Percentiles rank a stretch among this genome's conserved stretches.
Conservation (phyloP, 331 rosid species). For the Pyrus hybrid region DNA sequence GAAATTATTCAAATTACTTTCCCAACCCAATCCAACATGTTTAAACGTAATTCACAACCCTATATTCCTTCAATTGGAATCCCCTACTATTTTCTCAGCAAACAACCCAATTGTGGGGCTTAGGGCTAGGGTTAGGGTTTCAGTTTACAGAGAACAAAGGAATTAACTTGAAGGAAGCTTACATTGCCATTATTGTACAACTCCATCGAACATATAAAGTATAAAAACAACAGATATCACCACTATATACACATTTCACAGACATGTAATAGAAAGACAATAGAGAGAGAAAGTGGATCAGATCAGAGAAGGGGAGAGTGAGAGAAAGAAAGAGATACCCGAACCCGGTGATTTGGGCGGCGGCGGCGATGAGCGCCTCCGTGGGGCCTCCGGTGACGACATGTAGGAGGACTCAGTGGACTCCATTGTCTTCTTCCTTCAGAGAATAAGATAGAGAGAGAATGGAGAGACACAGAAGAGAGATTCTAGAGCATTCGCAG, state of each 20-base stretch:
- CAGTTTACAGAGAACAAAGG: conserved; percentile 18
- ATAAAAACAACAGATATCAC: background rate
- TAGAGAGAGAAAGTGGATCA: conserved; percentile 36
- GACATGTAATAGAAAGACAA: background rate
- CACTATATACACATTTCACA: background rate
- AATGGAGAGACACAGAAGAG: background rate
- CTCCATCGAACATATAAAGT: background rate
- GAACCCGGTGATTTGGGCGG: conserved; percentile 65
- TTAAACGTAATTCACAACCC: background rate
- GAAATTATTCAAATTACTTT: background rate
- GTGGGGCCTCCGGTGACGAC: conserved; percentile 83
- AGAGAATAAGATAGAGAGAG: background rate
- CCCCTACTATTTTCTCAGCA: conserved; percentile 2
- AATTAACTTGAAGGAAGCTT: conserved; percentile 13
- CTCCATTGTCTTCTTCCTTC: conserved; percentile 59
- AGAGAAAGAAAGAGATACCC: conserved; percentile 37
- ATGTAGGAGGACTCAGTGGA: conserved; percentile 88
- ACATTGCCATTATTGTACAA: conserved; percentile 11
- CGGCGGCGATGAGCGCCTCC: conserved; percentile 66
- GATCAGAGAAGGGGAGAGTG: conserved; percentile 36
- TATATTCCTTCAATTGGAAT: background rate
- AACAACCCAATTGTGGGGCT: background rate
- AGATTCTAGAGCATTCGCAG: background rate
- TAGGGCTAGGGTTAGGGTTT: conserved; percentile 27
- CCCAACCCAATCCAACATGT: too few relatives aligned